Base-by-base conservation (phyloP, 23 red algal species). In the Gracilaria gracilis region DNA sequence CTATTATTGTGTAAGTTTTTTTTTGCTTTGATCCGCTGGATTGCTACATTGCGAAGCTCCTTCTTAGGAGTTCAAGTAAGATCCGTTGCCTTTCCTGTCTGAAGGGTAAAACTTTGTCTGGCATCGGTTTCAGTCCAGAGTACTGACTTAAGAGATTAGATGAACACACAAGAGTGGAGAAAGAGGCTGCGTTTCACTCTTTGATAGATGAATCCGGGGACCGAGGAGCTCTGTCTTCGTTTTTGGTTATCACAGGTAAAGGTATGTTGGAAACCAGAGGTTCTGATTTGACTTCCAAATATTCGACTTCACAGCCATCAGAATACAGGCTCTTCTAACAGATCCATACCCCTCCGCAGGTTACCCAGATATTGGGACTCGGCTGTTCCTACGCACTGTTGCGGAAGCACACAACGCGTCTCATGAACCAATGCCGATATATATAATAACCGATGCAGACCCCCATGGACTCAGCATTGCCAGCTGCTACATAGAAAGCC, bases 391-490 rank as follows among this genome's bases (percentile, higher is more conserved):
- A 11, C 25, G 31, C 16, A 79, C 44, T 58, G 29, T 94, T 11
- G 34, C 25, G 16, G 51, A 48, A 1, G 40, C 35, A 46, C 53
- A 48, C 13, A 31, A 49, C 33, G 46, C n/a, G 11, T 25, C 25
- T 61, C 31, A 47, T 21, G 29, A 27, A 27, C 21, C 21, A 57
- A n/a, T 94, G 11, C 91, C 81, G 6, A 88, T 94, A 54, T 85
- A 72, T 75, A 64, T 94, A 15, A 27, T 94, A 40, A 94, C 91
- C 4, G 91, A 94, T 48, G 91, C 83, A 14, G 91, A 94, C 59
- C 91, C 91, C 1, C 91, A 94, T 44, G 91, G 91, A 29, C 34
- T 94, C 27, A 57, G 42, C 91, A 94, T 94, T 85, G 91, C 91
- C 20, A 36, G 38, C 21, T 85, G 79, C 46, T 94, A 88, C 61